Evolutionary conservation across 2,329 filamentous ascomycete species (phyloP), one percentile per base, ranked within the genome.

Genomic region (Dendryphion nanum): DNA sequence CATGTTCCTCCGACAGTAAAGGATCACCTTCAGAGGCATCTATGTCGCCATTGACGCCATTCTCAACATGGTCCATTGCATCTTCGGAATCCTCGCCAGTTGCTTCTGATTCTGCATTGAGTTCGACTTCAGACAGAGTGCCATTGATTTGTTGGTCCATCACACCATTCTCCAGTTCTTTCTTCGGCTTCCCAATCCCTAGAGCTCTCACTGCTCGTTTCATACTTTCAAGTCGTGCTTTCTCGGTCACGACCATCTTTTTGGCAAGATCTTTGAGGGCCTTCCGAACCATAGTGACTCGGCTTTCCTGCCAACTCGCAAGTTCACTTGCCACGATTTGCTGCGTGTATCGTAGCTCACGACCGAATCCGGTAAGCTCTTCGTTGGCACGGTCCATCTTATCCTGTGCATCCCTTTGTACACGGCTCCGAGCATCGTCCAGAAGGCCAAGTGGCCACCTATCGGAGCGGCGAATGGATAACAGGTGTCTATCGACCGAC

Each of bases 291-390:
- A 87, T 81, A 55, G 79, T 81, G 50, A 89, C 87, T 57, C 95
- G 82, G 70, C 89, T 80, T 28, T 94, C 89, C 57, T 95, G 90
- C 89, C 93, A 98, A 13, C 87, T 89, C 1, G 93, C 93, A 39
- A 98, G 67, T 69, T 98, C 93, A 2, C 82, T 78, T 5, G 94
- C 91, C 17, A 97, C 91, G 12, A 91, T 89, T 64, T 94, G 88
- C 68, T 96, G 91, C 33, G 90, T 95, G 64, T 93, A 95, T 34
- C 89, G 74, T 38, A 98, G 71, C 66, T 98, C 93, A 35, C 81
- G 81, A 0, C 85, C 83, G n/a, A 95, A 67, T 30, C 81, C 78
- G 15, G 83, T 79, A 8, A 87, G 78, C 59, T 96, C 88, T 14
- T 75, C 67, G 47, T 83, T 79, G 16, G 79, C 81, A 47, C 83